Evolutionary conservation across 441 rosid species (phyloP), one percentile per base, ranked within the genome.

Genomic region (Theobroma grandiflorum): DNA sequence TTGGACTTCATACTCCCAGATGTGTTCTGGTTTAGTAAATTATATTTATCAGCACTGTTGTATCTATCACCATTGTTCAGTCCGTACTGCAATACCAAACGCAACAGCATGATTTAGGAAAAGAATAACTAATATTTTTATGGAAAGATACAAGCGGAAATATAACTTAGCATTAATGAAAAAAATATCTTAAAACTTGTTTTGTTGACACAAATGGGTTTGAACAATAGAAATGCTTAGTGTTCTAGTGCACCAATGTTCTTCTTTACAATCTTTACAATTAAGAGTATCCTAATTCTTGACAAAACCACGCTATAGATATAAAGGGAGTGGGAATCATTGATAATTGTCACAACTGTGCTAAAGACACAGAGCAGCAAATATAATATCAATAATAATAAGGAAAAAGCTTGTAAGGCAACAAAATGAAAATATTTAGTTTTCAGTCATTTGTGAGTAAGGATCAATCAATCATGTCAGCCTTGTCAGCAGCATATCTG

Each of bases 21-120:
- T 52, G 88, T 75, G 40, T 79, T 84, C 79, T 83, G 81, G 82
- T 73, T 79, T 40, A 62, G 50, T 9, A 58, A 72, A 49, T 62
- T 75, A 31, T 80, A 70, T 66, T 81, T 83, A 15, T 85, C 85
- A 43, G 50, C 59, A 50, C 58, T 59, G 63, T 63, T 79, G 52
- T 80, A 80, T 72, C 76, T 82, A n/a, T 86, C 87, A 31, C 59
- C 69, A 52, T 52, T 81, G 77, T 86, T 86, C 81, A 88, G 40
- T 31, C 92, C 90, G 67, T 87, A 89, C 92, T 89, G 88, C 85
- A 79, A 9, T 47, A 73, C 75, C 53, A 72, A 64, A 73, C 58
- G 40, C 16, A 75, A 31, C 8, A 75, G 61, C 37, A 35, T 40
- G 33, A 70, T 68, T 80, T 59, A 33, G 22, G 68, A 57, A 8